Percentiles rank a stretch among this genome's conserved stretches.
Evolutionary conservation across 2,329 filamentous ascomycete species (phyloP).

Genomic region (Cladosporium velox): DNA sequence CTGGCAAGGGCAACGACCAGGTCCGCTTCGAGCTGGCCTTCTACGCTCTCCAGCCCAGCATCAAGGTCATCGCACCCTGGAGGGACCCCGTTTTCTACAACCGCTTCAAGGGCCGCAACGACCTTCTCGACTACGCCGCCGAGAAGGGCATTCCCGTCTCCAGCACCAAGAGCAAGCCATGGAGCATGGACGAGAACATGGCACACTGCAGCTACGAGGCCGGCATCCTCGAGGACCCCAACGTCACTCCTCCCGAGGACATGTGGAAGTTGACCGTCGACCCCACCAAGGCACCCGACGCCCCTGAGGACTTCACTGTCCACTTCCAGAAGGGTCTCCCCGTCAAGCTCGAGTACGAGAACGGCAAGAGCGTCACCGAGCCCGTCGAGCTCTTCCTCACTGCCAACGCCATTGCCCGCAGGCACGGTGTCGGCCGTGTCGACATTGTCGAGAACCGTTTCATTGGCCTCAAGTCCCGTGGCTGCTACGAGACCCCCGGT

Average conservation of each 20-base stretch:
- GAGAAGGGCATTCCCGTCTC: constrained; percentile 69
- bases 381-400: constrained; percentile 71
- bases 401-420: constrained; percentile 70
- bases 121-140: constrained; percentile 71
- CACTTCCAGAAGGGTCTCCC: constrained; percentile 76
- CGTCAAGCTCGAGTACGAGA: constrained; percentile 62
- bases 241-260: constrained; percentile 67
- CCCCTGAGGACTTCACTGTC: constrained; percentile 70
- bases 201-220: constrained; percentile 81
- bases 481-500: constrained; percentile 73
- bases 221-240: constrained; percentile 69
- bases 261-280: constrained; percentile 76
- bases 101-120: constrained; percentile 69
- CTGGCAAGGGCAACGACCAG: constrained; percentile 66
- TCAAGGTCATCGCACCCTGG: constrained; percentile 77
- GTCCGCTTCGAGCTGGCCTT: constrained; percentile 66
- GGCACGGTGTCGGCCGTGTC: constrained; percentile 74
- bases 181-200: constrained; percentile 69
- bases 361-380: constrained; percentile 64
- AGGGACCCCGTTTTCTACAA: constrained; percentile 69
- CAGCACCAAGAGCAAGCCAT: constrained; percentile 71
- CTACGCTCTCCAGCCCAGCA: constrained; percentile 63
- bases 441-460: constrained; percentile 83
- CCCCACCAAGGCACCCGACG: constrained; percentile 68
- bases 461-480: constrained; percentile 77